Base-by-base conservation (phyloP, 352 stramenopile species). In the Phytophthora colocasiae region DNA sequence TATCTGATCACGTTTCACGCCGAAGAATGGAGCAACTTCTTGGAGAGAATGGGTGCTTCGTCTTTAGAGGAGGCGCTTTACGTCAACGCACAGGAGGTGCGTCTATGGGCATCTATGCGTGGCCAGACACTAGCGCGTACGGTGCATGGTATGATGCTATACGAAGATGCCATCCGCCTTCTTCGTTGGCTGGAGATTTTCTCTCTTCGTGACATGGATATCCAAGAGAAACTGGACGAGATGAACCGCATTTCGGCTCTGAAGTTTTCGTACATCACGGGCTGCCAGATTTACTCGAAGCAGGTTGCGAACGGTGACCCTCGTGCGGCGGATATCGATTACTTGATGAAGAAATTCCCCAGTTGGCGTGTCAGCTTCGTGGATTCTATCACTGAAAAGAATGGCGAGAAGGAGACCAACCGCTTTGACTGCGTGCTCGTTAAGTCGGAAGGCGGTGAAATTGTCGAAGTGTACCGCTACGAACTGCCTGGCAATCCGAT, bases 361-460 rank as follows among this genome's bases (percentile, higher is more conserved):
- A 96, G 91, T 47, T 91, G 89, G 83, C 87, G 90, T 44, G 90
- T 97, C 17, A 93, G 83, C 51, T 97, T 96, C 63, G 87, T 97
- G 9, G 86, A 97, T 59, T 71, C 84, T 2, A 83, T 92, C 39
- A 83, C 73, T 41, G 74, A 68, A 15, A 60, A 77, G 3, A 63
- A 74, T 12, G 80, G 77, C 2, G 67, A 78, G 9, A 69, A 73
- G 27, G 68, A 75, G 19, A 50, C 63, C 9, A 67, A 59, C 9
- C 76, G 80, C 0, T 96, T 87, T 58, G 83, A 93, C 48, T 91
- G 81, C 24, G 85, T 96, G 15, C 66, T 97, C 4, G 85, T 93
- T 49, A 96, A 95, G 65, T 70, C 84, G 6, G 87, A 96, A 53
- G 73, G 64, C 8, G 73, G 91, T 26, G 82, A 94, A 31, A 95